Evolutionary conservation across 192 early-diverging fungal species (phyloP).

Genomic region (Oehlia diaphana): DNA sequence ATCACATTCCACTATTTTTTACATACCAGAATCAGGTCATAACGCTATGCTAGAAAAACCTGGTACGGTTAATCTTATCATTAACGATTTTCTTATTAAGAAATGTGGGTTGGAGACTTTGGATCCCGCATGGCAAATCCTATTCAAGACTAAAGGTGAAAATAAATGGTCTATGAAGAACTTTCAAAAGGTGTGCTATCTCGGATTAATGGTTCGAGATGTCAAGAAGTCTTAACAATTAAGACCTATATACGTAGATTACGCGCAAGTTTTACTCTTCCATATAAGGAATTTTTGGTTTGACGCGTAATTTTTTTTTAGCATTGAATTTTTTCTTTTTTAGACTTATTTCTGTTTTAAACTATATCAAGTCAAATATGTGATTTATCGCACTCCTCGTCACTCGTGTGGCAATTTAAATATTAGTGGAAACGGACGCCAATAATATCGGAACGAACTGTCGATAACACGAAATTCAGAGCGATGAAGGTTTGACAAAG

Average conservation of each 20-base stretch:
- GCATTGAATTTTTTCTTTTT: background rate
- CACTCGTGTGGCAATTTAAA: background rate
- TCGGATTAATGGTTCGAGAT: background rate
- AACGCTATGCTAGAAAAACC: conserved; percentile 50
- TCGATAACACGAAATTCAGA: conserved; percentile 45
- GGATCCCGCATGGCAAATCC: conserved; percentile 54
- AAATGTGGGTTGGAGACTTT: conserved; percentile 48
- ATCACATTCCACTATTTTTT: conserved; percentile 34
- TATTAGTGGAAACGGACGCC: conserved; percentile 51
- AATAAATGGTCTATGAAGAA: conserved; percentile 66
- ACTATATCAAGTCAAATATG: background rate
- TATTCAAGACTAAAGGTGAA: conserved; percentile 48
- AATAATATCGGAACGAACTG: conserved; percentile 42
- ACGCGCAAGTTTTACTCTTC: conserved; percentile 7
- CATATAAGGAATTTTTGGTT: conserved; percentile 6
- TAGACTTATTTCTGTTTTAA: background rate
- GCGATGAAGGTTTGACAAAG: conserved; percentile 49
- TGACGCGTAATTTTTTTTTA: background rate
- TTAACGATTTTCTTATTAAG: conserved; percentile 55
- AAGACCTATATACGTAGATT: background rate
- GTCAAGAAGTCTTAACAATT: background rate
- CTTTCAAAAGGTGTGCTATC: conserved; percentile 50
- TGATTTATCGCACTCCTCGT: background rate
- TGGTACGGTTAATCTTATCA: conserved; percentile 52
- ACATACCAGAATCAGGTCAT: conserved; percentile 53